A percentile compares a stretch with the other conserved stretches of the same genome.
Conservation (phyloP, 768 basidiomycete species). For the Amanita inopinata region DNA sequence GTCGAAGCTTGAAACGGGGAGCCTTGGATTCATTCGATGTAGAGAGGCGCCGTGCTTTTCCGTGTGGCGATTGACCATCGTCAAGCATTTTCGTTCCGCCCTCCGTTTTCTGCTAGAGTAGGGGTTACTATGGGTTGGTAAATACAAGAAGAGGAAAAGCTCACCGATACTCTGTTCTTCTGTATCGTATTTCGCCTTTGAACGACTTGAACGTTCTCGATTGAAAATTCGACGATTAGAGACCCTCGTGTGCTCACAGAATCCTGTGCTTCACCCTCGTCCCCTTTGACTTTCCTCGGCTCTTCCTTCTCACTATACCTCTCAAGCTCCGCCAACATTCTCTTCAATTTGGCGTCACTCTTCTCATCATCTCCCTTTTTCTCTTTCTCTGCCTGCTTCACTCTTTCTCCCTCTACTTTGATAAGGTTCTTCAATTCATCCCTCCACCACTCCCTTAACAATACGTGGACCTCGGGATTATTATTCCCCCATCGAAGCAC, state of each 20-base stretch:
- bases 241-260: too few species aligned
- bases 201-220: slow-evolving; percentile 89
- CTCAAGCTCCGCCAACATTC: too few species aligned
- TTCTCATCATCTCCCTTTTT: slow-evolving; percentile 48
- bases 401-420: slow-evolving; percentile 34
- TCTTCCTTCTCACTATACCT: slow-evolving; percentile 27
- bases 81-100: slow-evolving; percentile 9
- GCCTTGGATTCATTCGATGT: slow-evolving; percentile 11
- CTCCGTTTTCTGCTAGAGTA: slow-evolving; percentile 4
- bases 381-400: slow-evolving; percentile 42
- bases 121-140: not conserved
- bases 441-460: slow-evolving; percentile 82
- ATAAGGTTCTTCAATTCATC: slow-evolving; percentile 51
- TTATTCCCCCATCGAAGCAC: slow-evolving; percentile 94
- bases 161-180: slow-evolving; percentile 26
- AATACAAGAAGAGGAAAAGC: not conserved
- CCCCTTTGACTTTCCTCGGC: slow-evolving; percentile 34
- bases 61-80: not conserved
- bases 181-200: slow-evolving; percentile 56
- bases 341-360: slow-evolving; percentile 32
- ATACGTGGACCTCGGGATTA: slow-evolving; percentile 50
- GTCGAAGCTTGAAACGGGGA: slow-evolving; percentile 22
- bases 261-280: too few species aligned
- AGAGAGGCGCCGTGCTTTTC: slow-evolving; percentile 2
- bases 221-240: slow-evolving; percentile 95